Evolutionary conservation across 805 yeast species (phyloP).

Genomic region (Wickerhamomyces chambardii): DNA sequence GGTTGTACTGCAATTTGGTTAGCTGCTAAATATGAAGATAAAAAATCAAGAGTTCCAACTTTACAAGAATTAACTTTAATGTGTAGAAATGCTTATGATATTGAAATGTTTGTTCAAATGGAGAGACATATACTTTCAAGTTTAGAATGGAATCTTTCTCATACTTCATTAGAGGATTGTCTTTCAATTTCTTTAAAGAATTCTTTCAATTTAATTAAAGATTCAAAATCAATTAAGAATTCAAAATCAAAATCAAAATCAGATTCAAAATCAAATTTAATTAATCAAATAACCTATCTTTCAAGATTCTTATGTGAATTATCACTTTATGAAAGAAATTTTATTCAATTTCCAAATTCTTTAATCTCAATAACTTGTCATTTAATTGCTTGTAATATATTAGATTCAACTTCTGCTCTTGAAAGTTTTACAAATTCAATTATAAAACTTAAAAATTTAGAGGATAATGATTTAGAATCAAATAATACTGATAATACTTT

Average conservation of each 20-base stretch:
- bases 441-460: slow-evolving; percentile 1
- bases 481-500: no score
- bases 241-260: slow-evolving; percentile 5
- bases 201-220: slow-evolving; percentile 5
- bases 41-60: slow-evolving; percentile 57
- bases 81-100: slow-evolving; percentile 58
- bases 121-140: slow-evolving; percentile 68
- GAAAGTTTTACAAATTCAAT: slow-evolving; percentile 12
- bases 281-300: slow-evolving; percentile 12
- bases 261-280: not conserved
- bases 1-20: slow-evolving; percentile 86
- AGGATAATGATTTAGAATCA: no score
- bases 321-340: slow-evolving; percentile 39
- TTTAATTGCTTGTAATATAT: slow-evolving; percentile 40
- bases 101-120: slow-evolving; percentile 65
- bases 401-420: slow-evolving; percentile 21
- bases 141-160: slow-evolving; percentile 48
- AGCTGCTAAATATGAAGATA: slow-evolving; percentile 70
- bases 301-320: slow-evolving; percentile 46
- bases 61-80: slow-evolving; percentile 53
- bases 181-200: slow-evolving; percentile 12
- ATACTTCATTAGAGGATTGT: slow-evolving; percentile 19
- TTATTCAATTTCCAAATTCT: slow-evolving; percentile 35
- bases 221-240: slow-evolving; percentile 13
- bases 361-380: slow-evolving; percentile 40